phyloP scores from a whole-genome alignment of 2,329 filamentous ascomycete genomes.

The Rutstroemia sydowiana region DNA sequence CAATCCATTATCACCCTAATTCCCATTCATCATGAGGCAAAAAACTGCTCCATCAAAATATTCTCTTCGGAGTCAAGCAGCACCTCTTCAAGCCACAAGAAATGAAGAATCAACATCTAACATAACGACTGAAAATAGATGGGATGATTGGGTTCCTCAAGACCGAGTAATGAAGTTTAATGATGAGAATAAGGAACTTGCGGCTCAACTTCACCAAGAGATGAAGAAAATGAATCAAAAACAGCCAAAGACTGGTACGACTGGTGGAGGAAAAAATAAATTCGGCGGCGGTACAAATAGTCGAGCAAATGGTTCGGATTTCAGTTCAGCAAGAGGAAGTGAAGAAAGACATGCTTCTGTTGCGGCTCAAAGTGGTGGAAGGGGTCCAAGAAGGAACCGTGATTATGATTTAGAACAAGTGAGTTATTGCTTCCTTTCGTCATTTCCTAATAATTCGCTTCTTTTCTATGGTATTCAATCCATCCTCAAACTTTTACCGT shows the following conservation, averaged over 20 bases:
- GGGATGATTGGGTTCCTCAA: slow-evolving; percentile 97
- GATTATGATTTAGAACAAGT: slow-evolving; percentile 82
- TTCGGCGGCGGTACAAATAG: slow-evolving; percentile 41
- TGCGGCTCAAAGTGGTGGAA: slow-evolving; percentile 42
- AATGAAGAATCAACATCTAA: neutral
- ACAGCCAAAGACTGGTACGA: slow-evolving; percentile 39
- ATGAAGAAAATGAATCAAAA: slow-evolving; percentile 40
- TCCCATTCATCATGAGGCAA: too few relatives aligned
- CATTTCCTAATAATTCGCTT: slow-evolving; percentile 2
- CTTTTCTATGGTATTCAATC: neutral
- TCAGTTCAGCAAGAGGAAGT: slow-evolving; percentile 62
- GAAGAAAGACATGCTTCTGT: slow-evolving; percentile 65
- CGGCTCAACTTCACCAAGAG: slow-evolving; percentile 63
- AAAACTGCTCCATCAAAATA: neutral
- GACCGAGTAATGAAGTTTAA: slow-evolving; percentile 92
- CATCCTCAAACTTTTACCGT: neutral
- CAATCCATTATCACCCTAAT: neutral
- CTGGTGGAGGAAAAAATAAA: slow-evolving; percentile 45
- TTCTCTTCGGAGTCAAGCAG: neutral
- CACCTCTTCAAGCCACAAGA: neutral
- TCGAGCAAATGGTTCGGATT: slow-evolving; percentile 45
- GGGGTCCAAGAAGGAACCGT: slow-evolving; percentile 66
- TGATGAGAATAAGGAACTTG: slow-evolving; percentile 89
- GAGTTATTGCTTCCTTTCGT: slow-evolving; percentile 40
- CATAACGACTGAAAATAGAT: slow-evolving; percentile 32